These are phyloP conservation scores for Ceratobasidium sp. DNA, from an alignment of 1,284 basidiomycete species.

Conservation along the genomic window DNA sequence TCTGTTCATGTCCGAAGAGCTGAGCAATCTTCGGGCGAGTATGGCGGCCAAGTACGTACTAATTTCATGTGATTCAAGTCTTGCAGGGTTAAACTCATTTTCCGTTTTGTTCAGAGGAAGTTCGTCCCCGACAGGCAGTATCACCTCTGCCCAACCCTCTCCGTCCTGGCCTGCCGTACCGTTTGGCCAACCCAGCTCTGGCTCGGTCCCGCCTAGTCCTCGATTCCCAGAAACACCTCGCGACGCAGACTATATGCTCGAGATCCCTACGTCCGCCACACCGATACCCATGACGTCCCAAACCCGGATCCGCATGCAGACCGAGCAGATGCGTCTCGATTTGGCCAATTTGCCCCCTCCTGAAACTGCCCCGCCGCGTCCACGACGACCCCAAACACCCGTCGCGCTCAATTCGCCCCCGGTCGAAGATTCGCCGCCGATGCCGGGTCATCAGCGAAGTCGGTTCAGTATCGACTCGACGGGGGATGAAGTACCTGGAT, in stretches of 20 bases:
- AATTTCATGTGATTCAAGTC: too few species aligned
- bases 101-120: conserved; percentile 4
- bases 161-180: conserved; percentile 28
- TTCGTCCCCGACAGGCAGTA: conserved; percentile 20
- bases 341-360: conserved; percentile 32
- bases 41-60: conserved; percentile 32
- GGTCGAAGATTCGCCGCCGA: conserved; percentile 22
- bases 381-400: conserved; percentile 33
- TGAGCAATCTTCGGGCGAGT: conserved; percentile 37
- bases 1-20: conserved; percentile 40
- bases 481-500: conserved; percentile 19
- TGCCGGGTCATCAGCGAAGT: conserved; percentile 26
- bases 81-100: too few species aligned
- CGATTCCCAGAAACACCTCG: conserved; percentile 1
- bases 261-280: not conserved
- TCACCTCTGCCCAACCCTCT: conserved; percentile 1
- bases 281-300: conserved; percentile 25
- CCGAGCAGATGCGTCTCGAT: conserved; percentile 34
- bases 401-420: conserved; percentile 36
- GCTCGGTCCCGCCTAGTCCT: not conserved
- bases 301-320: conserved; percentile 34
- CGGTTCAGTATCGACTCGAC: conserved; percentile 41
- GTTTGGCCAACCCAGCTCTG: conserved; percentile 4
- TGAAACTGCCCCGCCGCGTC: conserved; percentile 28
- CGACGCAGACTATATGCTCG: not conserved